Evolutionary conservation across 805 yeast genomes (phyloP).

Genomic region (Yarrowia deformans): DNA sequence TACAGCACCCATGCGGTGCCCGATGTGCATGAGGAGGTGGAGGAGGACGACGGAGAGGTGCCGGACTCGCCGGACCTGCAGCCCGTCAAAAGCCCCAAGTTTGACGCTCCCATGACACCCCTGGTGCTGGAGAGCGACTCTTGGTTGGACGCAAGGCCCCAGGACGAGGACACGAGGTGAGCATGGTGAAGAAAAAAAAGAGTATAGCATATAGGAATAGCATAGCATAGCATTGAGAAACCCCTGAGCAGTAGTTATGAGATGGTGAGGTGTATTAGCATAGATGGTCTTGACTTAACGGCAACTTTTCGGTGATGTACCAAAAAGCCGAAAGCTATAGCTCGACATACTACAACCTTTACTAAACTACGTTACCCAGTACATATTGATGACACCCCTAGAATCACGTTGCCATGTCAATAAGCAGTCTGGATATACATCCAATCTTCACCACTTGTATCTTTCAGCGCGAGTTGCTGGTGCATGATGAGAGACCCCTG

Average conservation of each 20-base stretch:
- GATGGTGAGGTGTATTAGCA: too few relatives aligned
- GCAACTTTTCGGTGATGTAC: too few relatives aligned
- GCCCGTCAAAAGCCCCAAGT: slow-evolving; percentile 36
- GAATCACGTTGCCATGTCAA: too few relatives aligned
- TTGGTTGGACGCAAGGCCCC: slow-evolving; percentile 19
- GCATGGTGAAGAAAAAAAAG: background rate
- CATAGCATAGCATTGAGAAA: slow-evolving; percentile 15
- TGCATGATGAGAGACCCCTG: slow-evolving; percentile 9
- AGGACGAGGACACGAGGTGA: background rate
- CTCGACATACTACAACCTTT: too few relatives aligned
- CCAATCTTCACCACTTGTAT: background rate
- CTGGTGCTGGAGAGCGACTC: slow-evolving; percentile 24
- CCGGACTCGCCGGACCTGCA: slow-evolving; percentile 34
- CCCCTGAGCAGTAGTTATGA: too few relatives aligned
- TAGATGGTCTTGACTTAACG: too few relatives aligned
- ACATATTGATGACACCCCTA: too few relatives aligned
- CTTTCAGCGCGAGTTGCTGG: background rate
- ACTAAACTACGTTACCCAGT: too few relatives aligned
- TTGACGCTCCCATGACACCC: slow-evolving; percentile 37
- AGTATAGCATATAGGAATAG: slow-evolving; percentile 3
- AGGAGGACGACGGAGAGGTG: slow-evolving; percentile 21
- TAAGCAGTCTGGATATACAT: too few relatives aligned
- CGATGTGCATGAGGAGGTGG: slow-evolving; percentile 29
- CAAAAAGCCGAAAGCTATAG: too few relatives aligned
- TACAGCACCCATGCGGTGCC: slow-evolving; percentile 21